Evolutionary conservation across 495 filamentous ascomycete species (phyloP).

Genomic region (Penicillium daleae): DNA sequence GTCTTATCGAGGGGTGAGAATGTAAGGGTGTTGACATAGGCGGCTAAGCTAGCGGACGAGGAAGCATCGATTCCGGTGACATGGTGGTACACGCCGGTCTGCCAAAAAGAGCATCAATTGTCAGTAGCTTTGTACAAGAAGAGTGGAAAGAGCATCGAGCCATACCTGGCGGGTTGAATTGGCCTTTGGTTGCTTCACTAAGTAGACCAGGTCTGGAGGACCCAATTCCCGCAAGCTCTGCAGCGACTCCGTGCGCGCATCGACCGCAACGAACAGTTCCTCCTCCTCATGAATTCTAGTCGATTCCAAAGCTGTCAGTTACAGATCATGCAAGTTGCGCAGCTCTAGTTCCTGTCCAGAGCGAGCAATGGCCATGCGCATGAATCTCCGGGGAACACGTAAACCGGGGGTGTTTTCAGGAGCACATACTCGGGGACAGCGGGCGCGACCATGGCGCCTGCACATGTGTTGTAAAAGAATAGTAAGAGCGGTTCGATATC

Average conservation of each 20-base stretch:
- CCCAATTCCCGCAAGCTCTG: conserved; percentile 86
- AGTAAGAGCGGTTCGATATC: not conserved
- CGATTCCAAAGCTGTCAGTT: conserved; percentile 26
- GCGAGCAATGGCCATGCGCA: conserved; percentile 31
- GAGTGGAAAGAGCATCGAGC: not conserved
- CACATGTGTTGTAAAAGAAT: conserved; percentile 26
- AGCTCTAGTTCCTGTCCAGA: conserved; percentile 5
- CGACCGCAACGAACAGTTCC: conserved; percentile 82
- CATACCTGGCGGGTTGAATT: conserved; percentile 54
- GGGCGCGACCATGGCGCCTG: conserved; percentile 77
- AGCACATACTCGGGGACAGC: conserved; percentile 83
- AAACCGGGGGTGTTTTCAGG: conserved; percentile 29
- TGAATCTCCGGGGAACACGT: conserved; percentile 41
- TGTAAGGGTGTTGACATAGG: conserved; percentile 96
- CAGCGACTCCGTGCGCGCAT: conserved; percentile 85
- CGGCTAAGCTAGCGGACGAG: conserved; percentile 92
- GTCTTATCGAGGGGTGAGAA: conserved; percentile 85
- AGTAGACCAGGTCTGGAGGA: conserved; percentile 92
- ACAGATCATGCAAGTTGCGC: conserved; percentile 13
- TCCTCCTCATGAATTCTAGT: conserved; percentile 84
- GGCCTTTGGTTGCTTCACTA: conserved; percentile 80
- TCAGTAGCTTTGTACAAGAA: not conserved
- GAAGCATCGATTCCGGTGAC: conserved; percentile 97
- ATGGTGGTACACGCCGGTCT: conserved; percentile 97
- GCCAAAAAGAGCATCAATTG: conserved; percentile 11